Evolutionary conservation across 768 basidiomycete genomes (phyloP).

Genomic region (Rhizopogon vesiculosus): DNA sequence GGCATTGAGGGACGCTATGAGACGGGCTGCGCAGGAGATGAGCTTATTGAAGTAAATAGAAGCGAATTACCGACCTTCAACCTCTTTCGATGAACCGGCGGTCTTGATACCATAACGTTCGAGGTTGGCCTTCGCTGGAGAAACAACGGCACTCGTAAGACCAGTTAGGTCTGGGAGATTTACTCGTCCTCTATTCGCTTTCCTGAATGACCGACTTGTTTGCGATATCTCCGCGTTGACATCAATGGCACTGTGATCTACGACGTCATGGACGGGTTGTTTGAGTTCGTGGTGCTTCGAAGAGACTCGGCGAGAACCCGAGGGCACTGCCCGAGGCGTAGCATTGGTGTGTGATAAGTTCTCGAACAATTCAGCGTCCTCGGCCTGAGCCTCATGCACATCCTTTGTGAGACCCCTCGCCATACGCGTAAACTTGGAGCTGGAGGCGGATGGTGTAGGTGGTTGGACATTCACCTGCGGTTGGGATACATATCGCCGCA

Average conservation of each 20-base stretch:
- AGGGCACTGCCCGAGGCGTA: neutral
- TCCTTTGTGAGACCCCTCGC: conserved; percentile 54
- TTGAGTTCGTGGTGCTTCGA: neutral
- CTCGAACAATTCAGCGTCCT: conserved; percentile 1
- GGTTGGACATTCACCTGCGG: conserved; percentile 48
- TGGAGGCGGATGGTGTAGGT: conserved; percentile 52
- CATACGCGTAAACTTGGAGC: conserved; percentile 58
- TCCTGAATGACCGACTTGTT: conserved; percentile 11
- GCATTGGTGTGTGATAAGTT: conserved; percentile 1
- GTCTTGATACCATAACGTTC: conserved; percentile 48
- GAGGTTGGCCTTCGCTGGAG: conserved; percentile 55
- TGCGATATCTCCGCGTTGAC: conserved; percentile 2
- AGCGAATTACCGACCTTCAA: conserved; percentile 46
- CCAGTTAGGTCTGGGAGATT: conserved; percentile 83
- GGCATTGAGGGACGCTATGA: conserved; percentile 53
- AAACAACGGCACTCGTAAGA: conserved; percentile 70
- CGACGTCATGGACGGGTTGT: conserved; percentile 28
- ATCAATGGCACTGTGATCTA: conserved; percentile 20
- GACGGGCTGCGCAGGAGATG: conserved; percentile 40
- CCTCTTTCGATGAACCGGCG: conserved; percentile 48
- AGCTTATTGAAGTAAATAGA: neutral
- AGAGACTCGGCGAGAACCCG: conserved; percentile 2
- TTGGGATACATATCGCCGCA: conserved; percentile 20
- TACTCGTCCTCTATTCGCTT: conserved; percentile 35
- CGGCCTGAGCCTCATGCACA: conserved; percentile 36